phyloP scores from a whole-genome alignment of 495 filamentous ascomycete genomes.

The Tuber magnatum region DNA sequence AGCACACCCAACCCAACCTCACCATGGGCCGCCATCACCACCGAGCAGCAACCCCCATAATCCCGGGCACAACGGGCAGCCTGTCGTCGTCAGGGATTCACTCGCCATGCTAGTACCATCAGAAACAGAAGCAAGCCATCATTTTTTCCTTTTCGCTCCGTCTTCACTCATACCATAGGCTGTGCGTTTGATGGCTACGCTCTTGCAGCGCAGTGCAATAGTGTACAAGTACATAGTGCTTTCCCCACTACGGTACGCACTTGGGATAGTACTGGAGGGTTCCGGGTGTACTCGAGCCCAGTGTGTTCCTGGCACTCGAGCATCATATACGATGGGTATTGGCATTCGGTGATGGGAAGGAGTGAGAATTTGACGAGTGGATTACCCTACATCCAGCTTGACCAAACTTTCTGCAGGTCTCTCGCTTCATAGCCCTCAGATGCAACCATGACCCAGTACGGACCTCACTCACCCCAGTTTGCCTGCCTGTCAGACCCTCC shows the following conservation, averaged over 20 bases:
- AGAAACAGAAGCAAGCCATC: not conserved
- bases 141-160: not conserved
- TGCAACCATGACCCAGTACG: slow-evolving; percentile 16
- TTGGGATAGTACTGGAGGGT: not conserved
- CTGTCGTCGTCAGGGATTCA: not conserved
- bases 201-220: not conserved
- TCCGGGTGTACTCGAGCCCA: not conserved
- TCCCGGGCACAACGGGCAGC: not conserved
- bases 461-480: slow-evolving; percentile 1
- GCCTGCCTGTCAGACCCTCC: not conserved
- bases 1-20: not conserved
- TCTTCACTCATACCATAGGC: not conserved
- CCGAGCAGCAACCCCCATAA: slow-evolving; percentile 1
- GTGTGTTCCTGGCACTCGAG: not conserved
- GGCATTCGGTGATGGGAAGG: not conserved
- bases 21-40: not conserved
- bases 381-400: slow-evolving; percentile 33
- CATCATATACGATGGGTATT: not conserved
- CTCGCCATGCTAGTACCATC: not conserved
- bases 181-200: not conserved
- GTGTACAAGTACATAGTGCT: not conserved
- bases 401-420: slow-evolving; percentile 35
- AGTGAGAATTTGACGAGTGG: not conserved
- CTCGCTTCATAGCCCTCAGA: slow-evolving; percentile 34
- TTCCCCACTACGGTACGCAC: not conserved